Evolutionary conservation across 768 basidiomycete genomes (phyloP), one percentile per base, ranked within the genome.

Genomic region (Boletus edulis): DNA sequence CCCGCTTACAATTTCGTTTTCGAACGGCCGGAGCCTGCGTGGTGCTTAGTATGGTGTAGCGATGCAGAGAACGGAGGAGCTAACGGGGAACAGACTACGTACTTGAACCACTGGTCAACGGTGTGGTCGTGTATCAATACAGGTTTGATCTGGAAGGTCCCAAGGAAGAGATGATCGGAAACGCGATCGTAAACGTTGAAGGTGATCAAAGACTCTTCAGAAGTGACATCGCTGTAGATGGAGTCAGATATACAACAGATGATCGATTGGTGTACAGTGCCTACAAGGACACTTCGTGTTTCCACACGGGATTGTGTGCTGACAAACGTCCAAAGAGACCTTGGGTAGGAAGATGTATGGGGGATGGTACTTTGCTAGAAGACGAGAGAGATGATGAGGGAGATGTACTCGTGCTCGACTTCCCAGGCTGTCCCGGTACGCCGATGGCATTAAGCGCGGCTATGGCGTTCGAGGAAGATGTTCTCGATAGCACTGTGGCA

Each of bases 41-140:
- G 47, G 46, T 37, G 39, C 55, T 35, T 54, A 63, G 65, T 41
- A 60, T 61, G 47, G 51, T 50, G 15, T 22, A 58, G 40, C 41
- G 32, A 49, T 41, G 58, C 31, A 51, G 45, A n/a, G n/a, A n/a
- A n/a, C n/a, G n/a, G n/a, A n/a, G 44, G 53, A 57, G 60, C 50
- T 43, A 59, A 62, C 50, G 54, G 53, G 58, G 57, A 45, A 55
- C 46, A 56, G 51, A 35, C 41, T 27, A 83, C 92, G 69, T 68
- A 94, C 91, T 91, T 89, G 83, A 89, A 92, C 96, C 96, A 99
- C 67, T 94, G 89, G 75, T 99, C 96, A 52, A 98, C 86, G 13
- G 91, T 91, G 68, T 92, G 91, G 63, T 95, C 94, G 71, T 98
- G 93, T n/a, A 89, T 75, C 45, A 97, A 81, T 13, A 88, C 77